A percentile compares a stretch with the other conserved stretches of the same genome.
phyloP scores from a whole-genome alignment of 208 protist species.

The Hexamita inflata region DNA sequence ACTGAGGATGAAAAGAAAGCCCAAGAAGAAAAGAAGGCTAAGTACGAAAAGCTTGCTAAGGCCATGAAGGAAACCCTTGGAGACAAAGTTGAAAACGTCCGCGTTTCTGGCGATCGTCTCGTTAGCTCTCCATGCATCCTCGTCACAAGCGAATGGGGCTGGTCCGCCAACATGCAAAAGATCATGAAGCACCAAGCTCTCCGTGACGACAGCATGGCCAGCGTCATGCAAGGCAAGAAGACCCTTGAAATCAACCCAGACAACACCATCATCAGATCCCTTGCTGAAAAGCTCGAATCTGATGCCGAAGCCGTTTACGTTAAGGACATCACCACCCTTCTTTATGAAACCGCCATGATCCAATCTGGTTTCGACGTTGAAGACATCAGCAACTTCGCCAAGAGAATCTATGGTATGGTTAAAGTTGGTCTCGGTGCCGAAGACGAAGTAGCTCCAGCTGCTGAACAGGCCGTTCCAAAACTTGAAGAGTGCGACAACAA shows the following conservation, averaged over 20 bases:
- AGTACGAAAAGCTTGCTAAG: conserved; percentile 76
- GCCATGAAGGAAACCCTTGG: conserved; percentile 92
- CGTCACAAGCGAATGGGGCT: conserved; percentile 92
- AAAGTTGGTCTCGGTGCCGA: conserved; percentile 72
- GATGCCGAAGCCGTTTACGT: conserved; percentile 80
- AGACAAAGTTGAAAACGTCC: conserved; percentile 94
- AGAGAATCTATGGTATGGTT: conserved; percentile 91
- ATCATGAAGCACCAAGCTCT: conserved; percentile 98
- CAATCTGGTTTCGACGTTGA: conserved; percentile 89
- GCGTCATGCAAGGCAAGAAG: conserved; percentile 93
- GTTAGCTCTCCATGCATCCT: conserved; percentile 82
- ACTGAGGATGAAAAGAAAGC: conserved; percentile 86
- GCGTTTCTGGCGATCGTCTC: conserved; percentile 69
- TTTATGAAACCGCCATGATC: conserved; percentile 90
- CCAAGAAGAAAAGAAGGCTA: conserved; percentile 71
- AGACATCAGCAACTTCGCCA: conserved; percentile 71
- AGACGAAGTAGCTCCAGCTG: conserved; percentile 7
- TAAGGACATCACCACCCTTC: conserved; percentile 86
- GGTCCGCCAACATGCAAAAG: conserved; percentile 94
- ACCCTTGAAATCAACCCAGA: conserved; percentile 92
- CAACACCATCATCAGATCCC: conserved; percentile 78
- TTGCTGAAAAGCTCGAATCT: conserved; percentile 68
- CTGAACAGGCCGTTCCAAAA: not conserved
- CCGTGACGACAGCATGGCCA: conserved; percentile 74
- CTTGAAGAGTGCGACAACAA: conserved; percentile 28